phyloP scores from a whole-genome alignment of 495 filamentous ascomycete species.

The Opeltia flavorubescens region DNA sequence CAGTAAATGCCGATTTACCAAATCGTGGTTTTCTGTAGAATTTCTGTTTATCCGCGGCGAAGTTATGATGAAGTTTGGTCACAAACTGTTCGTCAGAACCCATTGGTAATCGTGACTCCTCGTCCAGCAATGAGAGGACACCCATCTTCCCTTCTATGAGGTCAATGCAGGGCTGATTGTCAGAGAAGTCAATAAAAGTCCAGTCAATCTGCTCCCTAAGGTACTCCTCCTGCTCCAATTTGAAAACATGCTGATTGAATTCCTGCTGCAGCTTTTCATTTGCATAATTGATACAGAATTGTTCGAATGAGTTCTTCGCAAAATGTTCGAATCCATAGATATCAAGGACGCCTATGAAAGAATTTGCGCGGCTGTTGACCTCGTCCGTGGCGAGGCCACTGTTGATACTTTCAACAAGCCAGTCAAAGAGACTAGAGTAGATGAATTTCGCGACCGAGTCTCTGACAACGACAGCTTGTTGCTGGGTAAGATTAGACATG shows the following conservation, averaged over 20 bases:
- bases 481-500: constrained; percentile 85
- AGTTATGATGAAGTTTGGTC: constrained; percentile 93
- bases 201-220: constrained; percentile 93
- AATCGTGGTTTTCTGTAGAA: constrained; percentile 98
- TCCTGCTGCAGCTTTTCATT: constrained; percentile 99
- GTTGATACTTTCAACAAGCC: constrained; percentile 95
- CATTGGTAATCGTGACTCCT: constrained; percentile 93
- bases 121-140: constrained; percentile 81
- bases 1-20: constrained; percentile 93
- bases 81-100: constrained; percentile 96
- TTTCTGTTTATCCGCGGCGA: constrained; percentile 77
- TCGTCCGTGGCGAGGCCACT: constrained; percentile 76
- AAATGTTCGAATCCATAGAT: constrained; percentile 99
- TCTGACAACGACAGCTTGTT: constrained; percentile 85
- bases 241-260: constrained; percentile 99
- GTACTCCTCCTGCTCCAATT: constrained; percentile 98
- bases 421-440: constrained; percentile 97
- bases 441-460: constrained; percentile 98
- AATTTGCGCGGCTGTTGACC: constrained; percentile 62
- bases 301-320: constrained; percentile 98
- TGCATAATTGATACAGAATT: constrained; percentile 99
- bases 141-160: constrained; percentile 95
- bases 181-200: constrained; percentile 99
- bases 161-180: constrained; percentile 99
- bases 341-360: constrained; percentile 99